Percentiles rank a stretch among this genome's conserved stretches.
Conservation (phyloP, 768 basidiomycete genomes). For the Pleurotus citrinopileatus region DNA sequence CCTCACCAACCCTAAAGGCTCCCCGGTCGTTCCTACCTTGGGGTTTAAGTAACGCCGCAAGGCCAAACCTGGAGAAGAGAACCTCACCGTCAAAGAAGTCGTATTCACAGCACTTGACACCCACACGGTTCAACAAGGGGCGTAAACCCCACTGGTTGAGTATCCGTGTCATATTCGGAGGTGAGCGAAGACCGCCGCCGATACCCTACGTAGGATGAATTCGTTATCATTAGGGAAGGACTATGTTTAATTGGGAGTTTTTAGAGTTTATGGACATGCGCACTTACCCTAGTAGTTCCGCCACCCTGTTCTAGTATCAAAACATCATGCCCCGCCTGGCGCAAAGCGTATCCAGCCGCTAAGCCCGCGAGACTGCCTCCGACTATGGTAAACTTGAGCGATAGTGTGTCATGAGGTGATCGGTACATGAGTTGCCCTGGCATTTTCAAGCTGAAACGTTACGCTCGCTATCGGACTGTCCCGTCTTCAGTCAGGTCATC, state of each 20-base stretch:
- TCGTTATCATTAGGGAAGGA: neutral
- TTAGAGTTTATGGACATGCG: neutral
- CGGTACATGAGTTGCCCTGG: conserved; percentile 3
- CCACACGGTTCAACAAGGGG: conserved; percentile 36
- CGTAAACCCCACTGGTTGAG: conserved; percentile 55
- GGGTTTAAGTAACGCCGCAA: conserved; percentile 3
- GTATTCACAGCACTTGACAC: conserved; percentile 29
- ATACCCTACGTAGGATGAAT: neutral
- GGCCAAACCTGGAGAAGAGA: neutral
- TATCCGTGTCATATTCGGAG: conserved; percentile 58
- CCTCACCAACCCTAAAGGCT: conserved; percentile 39
- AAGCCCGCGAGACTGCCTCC: conserved; percentile 54
- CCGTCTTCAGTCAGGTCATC: too few relatives aligned
- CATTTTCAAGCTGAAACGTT: neutral
- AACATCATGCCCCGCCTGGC: conserved; percentile 59
- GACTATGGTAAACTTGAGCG: conserved; percentile 36
- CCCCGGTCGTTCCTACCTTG: conserved; percentile 39
- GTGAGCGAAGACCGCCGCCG: conserved; percentile 24
- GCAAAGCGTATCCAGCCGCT: conserved; percentile 52
- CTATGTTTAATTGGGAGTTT: neutral
- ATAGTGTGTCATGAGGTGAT: conserved; percentile 4
- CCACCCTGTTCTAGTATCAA: conserved; percentile 49
- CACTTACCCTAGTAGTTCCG: conserved; percentile 39
- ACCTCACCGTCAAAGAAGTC: conserved; percentile 24
- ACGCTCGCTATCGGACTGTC: too few relatives aligned